Conservation (phyloP, 495 filamentous ascomycete species). For the Hypoxylon intermedium region DNA sequence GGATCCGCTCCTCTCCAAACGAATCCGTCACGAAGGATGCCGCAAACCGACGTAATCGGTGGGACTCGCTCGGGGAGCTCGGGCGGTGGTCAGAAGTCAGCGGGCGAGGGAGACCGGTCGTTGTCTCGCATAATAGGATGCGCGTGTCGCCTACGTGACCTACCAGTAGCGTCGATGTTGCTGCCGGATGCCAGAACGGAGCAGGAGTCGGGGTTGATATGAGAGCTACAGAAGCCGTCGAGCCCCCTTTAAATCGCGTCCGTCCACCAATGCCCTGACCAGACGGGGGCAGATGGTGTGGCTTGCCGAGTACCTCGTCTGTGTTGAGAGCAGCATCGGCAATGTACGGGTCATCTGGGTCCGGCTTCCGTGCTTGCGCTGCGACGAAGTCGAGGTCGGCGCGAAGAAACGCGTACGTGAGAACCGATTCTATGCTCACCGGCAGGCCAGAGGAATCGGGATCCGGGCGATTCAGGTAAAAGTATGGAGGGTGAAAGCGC, state of each 20-base stretch:
- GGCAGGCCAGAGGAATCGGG: constrained; percentile 35
- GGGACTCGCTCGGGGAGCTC: constrained; percentile 80
- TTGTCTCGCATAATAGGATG: constrained; percentile 82
- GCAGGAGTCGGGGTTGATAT: constrained; percentile 89
- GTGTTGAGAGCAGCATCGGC: constrained; percentile 79
- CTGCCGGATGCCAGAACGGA: constrained; percentile 92
- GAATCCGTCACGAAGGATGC: constrained; percentile 90
- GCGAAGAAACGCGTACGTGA: constrained; percentile 90
- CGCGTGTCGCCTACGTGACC: constrained; percentile 94
- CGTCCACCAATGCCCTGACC: constrained; percentile 68
- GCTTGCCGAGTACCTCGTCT: constrained; percentile 76
- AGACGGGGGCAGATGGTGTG: constrained; percentile 61
- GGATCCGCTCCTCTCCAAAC: constrained; percentile 96
- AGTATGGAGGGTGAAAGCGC: constrained; percentile 79
- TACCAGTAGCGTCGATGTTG: constrained; percentile 80
- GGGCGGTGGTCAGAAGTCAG: constrained; percentile 91
- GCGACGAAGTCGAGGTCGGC: constrained; percentile 92
- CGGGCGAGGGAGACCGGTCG: constrained; percentile 76
- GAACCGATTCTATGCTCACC: constrained; percentile 65
- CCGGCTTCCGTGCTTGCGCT: constrained; percentile 77
- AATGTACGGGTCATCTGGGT: constrained; percentile 68
- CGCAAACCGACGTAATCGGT: constrained; percentile 83
- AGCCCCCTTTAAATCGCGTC: constrained; percentile 87
- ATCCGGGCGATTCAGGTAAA: constrained; percentile 46
- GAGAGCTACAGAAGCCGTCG: constrained; percentile 85